Evolutionary conservation across 768 basidiomycete genomes (phyloP).

Genomic region (Paxillus involutus): DNA sequence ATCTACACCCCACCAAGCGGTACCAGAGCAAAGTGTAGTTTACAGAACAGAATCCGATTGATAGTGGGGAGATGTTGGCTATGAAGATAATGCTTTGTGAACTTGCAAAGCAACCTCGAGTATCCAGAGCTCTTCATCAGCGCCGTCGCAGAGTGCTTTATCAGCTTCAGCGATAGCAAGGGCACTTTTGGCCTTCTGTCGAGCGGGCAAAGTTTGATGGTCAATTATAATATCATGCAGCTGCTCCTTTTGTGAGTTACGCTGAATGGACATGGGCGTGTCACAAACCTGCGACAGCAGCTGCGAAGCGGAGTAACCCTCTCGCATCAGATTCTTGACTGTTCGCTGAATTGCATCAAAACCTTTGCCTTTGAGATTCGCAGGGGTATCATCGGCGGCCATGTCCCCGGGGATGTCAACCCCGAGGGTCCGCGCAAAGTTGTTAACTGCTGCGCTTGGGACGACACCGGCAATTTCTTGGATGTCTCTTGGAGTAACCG

Average conservation of each 20-base stretch:
- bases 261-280: slow-evolving; percentile 1
- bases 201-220: slow-evolving; percentile 78
- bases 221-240: slow-evolving; percentile 86
- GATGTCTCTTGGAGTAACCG: slow-evolving; percentile 76
- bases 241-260: slow-evolving; percentile 40
- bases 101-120: slow-evolving; percentile 84
- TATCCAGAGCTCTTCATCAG: slow-evolving; percentile 95
- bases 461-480: slow-evolving; percentile 98
- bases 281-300: slow-evolving; percentile 77
- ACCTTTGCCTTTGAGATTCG: slow-evolving; percentile 28
- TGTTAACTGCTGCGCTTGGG: slow-evolving; percentile 67
- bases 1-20: background rate
- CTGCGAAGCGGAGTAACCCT: slow-evolving; percentile 93
- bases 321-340: slow-evolving; percentile 75
- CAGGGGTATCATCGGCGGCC: slow-evolving; percentile 39
- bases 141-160: slow-evolving; percentile 93
- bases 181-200: slow-evolving; percentile 79
- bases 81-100: slow-evolving; percentile 54
- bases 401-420: slow-evolving; percentile 64
- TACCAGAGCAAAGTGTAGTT: background rate
- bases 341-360: slow-evolving; percentile 67
- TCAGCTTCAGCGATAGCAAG: slow-evolving; percentile 92
- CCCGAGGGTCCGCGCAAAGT: slow-evolving; percentile 71
- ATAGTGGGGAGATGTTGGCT: background rate
- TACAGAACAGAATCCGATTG: background rate